Base-by-base conservation (phyloP, 1,284 basidiomycete genomes). In the Porodaedalea pini region DNA sequence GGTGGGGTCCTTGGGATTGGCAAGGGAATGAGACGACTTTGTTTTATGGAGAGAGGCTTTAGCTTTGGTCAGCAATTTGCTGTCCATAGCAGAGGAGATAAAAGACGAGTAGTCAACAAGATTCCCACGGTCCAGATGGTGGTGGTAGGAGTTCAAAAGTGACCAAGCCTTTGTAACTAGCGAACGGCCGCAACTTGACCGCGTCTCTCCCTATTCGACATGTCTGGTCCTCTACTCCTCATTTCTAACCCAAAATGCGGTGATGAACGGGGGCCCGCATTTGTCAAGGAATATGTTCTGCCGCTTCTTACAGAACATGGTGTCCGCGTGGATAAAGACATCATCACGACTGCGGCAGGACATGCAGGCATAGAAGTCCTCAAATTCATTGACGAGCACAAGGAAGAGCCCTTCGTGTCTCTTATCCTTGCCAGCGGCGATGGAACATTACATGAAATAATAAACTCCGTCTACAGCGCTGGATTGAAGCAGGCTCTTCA, bases 401-500 rank as follows among this genome's bases (percentile, higher is more conserved):
- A 25, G 54, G 13, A 60, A 59, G 5, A 66, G 59, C 19, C 62
- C 56, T 43, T 57, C 3, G 23, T 81, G 44, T 76, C 75, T 1
- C 66, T 92, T 44, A 69, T 92, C 48, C 73, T 94, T 11, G 82
- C 79, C n/a, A 90, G 90, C 2, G 93, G 93, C 8, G 93, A 96
- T 68, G 92, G 93, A n/a, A 95, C 93, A 0, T 75, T 94, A 31
- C 90, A 94, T 68, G 92, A 95, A 68, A 80, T 94, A 55, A 76
- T 93, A 64, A 87, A 89, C 60, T 74, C 77, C 4, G 66, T 90
- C 31, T 71, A 77, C 54, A 66, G 65, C 29, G 45, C 45, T 15
- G 15, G 27, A 29, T 47, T 47, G 4, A 27, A 11, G 3, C 45
- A 31, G 8, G 5, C 23, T 11, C 5, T 47, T 29, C 45, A 47